Evolutionary conservation across 2,329 filamentous ascomycete species (phyloP), one percentile per base, ranked within the genome.

Genomic region (Arthrobotrys sinensis): DNA sequence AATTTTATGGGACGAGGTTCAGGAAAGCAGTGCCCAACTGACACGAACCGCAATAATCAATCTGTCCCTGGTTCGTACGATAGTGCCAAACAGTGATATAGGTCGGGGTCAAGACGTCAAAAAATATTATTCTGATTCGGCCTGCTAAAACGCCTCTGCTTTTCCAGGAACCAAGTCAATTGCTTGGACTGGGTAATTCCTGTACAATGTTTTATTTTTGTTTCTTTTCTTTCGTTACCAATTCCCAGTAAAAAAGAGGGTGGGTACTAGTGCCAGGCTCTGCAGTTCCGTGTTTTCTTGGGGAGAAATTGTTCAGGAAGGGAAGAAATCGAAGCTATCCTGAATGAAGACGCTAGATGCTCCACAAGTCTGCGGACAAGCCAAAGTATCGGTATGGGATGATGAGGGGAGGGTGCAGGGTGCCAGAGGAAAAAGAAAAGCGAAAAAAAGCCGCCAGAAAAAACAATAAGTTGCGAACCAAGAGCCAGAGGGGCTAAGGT

Each of bases 141-240:
- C 62, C 55, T 63, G 55, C 50, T 69, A 70, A 64, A 70, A 68
- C 65, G 72, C 55, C 65, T 69, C 48, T 69, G 36, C 28, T 45
- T 76, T 76, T 64, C 71, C 72, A 76, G 72, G 72, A 76, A 76
- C 72, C 72, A 76, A 76, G 55, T 69, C 64, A 57, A 55, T 69
- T 68, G 55, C 71, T 75, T 43, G 48, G 19, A 48, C 70, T 75
- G 63, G 70, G 53, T 68, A 76, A 53, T 68, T 53, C 71, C 71
- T 76, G 71, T 76, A 57, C 21, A 70, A 60, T 69, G 72, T 69
- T 76, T 76, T 76, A 76, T 76, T 76, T 76, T 76, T 76, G 72
- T 76, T 76, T 76, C 72, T 76, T 76, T 28, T 76, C 48, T 55
- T 70, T 76, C 72, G 72, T 76, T 76, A 76, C 72, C 72, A 65